Evolutionary conservation across 805 yeast species (phyloP).

Genomic region (Candida insectalens): DNA sequence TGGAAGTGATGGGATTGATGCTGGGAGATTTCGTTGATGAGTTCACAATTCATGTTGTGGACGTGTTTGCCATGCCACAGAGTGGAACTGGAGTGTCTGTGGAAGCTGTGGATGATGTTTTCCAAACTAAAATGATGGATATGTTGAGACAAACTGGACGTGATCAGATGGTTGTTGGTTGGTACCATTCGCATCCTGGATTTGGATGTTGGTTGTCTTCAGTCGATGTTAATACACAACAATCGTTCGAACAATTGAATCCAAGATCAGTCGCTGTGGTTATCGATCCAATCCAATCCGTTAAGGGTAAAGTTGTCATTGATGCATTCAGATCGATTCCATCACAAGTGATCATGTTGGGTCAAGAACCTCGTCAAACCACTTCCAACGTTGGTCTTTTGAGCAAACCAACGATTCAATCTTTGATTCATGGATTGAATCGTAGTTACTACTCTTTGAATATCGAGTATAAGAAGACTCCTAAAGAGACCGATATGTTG

Average conservation of each 20-base stretch:
- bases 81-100: slow-evolving; percentile 95
- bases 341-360: slow-evolving; percentile 81
- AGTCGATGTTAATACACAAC: slow-evolving; percentile 96
- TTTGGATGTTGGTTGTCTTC: slow-evolving; percentile 99
- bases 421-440: slow-evolving; percentile 92
- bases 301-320: slow-evolving; percentile 96
- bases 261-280: slow-evolving; percentile 97
- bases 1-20: slow-evolving; percentile 94
- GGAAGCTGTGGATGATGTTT: slow-evolving; percentile 98
- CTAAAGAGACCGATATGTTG: slow-evolving; percentile 87
- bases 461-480: slow-evolving; percentile 89
- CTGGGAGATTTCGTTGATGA: slow-evolving; percentile 97
- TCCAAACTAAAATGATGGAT: slow-evolving; percentile 99
- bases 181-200: slow-evolving; percentile 99
- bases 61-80: slow-evolving; percentile 99
- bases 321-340: slow-evolving; percentile 96
- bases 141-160: slow-evolving; percentile 99
- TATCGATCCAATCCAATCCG: slow-evolving; percentile 96
- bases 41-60: slow-evolving; percentile 92
- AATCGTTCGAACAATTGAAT: slow-evolving; percentile 92
- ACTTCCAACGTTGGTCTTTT: slow-evolving; percentile 92
- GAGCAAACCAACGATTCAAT: slow-evolving; percentile 94
- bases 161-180: slow-evolving; percentile 98
- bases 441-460: slow-evolving; percentile 94
- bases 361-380: slow-evolving; percentile 96